Conservation (phyloP, 305 asterid species). For the Rubia balearica region DNA sequence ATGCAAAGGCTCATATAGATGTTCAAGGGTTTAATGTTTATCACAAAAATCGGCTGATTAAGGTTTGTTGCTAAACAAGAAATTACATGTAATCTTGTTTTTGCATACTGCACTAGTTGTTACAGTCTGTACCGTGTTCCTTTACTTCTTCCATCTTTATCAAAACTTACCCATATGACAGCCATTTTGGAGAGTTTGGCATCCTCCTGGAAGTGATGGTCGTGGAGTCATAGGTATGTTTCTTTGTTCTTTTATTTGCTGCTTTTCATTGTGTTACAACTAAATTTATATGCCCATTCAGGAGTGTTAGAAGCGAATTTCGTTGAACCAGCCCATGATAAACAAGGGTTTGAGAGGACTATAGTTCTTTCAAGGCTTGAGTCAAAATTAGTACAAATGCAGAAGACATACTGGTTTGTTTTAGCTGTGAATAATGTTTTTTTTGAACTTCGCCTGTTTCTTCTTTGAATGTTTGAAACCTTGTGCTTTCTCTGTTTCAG, state of each 20-base stretch:
- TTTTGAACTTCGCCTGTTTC: background rate
- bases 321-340: constrained; percentile 98
- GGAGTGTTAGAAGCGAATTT: constrained; percentile 98
- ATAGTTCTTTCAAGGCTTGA: constrained; percentile 88
- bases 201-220: constrained; percentile 95
- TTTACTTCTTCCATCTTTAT: background rate
- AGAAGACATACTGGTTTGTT: constrained; percentile 80
- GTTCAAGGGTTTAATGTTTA: constrained; percentile 97
- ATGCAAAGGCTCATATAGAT: constrained; percentile 86
- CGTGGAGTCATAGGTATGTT: constrained; percentile 96
- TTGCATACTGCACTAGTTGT: background rate
- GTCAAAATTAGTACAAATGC: constrained; percentile 59
- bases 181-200: constrained; percentile 99
- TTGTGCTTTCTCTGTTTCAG: constrained; percentile 36
- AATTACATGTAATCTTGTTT: background rate
- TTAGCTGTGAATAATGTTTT: constrained; percentile 10
- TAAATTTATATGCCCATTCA: constrained; percentile 25
- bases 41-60: constrained; percentile 93
- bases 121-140: background rate
- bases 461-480: constrained; percentile 9
- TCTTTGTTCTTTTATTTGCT: constrained; percentile 10
- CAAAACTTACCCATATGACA: constrained; percentile 28
- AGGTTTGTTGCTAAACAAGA: constrained; percentile 36
- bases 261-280: constrained; percentile 10
- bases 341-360: constrained; percentile 97